Conservation (phyloP, 176 grass and related monocot species). For the Ananas comosus region DNA sequence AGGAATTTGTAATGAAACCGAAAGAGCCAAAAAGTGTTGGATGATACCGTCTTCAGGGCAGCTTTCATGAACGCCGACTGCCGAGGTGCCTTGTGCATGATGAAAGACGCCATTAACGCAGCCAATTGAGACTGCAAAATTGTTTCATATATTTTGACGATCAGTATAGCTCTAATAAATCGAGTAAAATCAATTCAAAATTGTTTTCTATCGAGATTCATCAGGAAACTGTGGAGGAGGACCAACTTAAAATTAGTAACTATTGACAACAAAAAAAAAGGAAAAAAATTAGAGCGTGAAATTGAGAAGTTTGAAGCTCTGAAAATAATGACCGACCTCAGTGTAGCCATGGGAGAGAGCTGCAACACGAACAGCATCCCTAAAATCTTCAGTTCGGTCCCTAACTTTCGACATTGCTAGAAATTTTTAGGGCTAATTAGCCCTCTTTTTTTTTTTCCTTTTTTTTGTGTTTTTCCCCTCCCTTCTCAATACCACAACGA, state of each 20-base stretch:
- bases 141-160: neutral
- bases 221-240: no score
- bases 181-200: no score
- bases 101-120: slow-evolving; percentile 68
- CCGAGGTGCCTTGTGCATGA: slow-evolving; percentile 60
- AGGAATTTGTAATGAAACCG: neutral
- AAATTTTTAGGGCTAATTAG: neutral
- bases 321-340: slow-evolving; percentile 34
- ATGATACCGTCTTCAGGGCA: slow-evolving; percentile 71
- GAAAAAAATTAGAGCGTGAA: no score
- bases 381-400: slow-evolving; percentile 83
- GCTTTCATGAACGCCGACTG: slow-evolving; percentile 65
- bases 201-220: no score
- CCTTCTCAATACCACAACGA: neutral
- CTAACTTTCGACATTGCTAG: slow-evolving; percentile 51
- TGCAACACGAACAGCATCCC: slow-evolving; percentile 51
- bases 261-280: neutral
- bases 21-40: neutral
- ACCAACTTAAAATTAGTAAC: neutral
- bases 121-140: slow-evolving; percentile 56
- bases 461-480: neutral
- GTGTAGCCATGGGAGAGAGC: slow-evolving; percentile 51
- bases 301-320: no score
- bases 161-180: neutral
- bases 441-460: neutral